Conservation (phyloP, 371 early-diverging fungal species). For the Rhizomucor miehei region DNA sequence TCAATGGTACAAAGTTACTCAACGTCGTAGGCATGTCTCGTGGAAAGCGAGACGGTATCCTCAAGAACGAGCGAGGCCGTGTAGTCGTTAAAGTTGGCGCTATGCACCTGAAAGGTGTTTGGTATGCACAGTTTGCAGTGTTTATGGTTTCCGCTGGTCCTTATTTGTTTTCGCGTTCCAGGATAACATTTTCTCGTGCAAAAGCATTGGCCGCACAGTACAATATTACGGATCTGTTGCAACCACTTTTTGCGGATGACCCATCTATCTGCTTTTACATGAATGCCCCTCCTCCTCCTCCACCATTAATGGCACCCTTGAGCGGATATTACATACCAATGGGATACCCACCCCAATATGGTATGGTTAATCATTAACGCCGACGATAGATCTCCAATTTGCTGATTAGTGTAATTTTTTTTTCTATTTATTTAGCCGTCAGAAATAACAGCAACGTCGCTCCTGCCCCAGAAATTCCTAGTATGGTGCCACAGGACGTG, state of each 20-base stretch:
- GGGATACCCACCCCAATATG: constrained; percentile 8
- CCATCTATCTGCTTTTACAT: constrained; percentile 35
- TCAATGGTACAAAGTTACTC: constrained; percentile 84
- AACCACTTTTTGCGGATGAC: constrained; percentile 68
- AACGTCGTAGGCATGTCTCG: constrained; percentile 87
- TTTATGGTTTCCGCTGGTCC: background rate
- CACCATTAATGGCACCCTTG: constrained; percentile 10
- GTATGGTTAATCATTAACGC: background rate
- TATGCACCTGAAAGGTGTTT: constrained; percentile 89
- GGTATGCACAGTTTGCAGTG: constrained; percentile 41
- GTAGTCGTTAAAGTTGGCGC: constrained; percentile 84
- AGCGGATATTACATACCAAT: constrained; percentile 10
- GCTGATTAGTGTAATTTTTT: background rate
- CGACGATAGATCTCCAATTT: constrained; percentile 4
- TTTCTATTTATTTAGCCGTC: background rate
- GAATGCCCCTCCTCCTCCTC: constrained; percentile 9
- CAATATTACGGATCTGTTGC: constrained; percentile 58
- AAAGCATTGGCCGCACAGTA: constrained; percentile 57
- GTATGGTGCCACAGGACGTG: background rate
- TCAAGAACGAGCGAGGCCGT: constrained; percentile 82
- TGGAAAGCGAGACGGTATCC: constrained; percentile 84
- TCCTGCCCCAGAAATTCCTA: background rate
- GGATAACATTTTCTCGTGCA: constrained; percentile 70
- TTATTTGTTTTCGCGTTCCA: constrained; percentile 9
- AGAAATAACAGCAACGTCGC: background rate